Base-by-base conservation (phyloP, 2,329 filamentous ascomycete genomes). In the Aspergillus vadensis region DNA sequence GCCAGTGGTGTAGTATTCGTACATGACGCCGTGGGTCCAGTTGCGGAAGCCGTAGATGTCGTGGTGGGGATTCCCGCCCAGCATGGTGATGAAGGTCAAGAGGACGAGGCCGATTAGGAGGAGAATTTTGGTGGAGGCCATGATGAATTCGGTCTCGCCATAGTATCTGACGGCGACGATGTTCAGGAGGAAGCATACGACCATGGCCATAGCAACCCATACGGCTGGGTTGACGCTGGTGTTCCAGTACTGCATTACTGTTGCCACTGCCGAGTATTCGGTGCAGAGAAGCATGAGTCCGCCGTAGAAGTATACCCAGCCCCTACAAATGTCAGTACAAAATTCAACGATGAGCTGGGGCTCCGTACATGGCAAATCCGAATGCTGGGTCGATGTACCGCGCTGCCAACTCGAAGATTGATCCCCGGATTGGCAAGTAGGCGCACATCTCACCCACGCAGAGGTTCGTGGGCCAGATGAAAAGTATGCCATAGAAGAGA, bases 71-170 rank as follows among this genome's bases (percentile, higher is more conserved):
- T 93, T 93, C 2, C 89, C 91, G 7, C 91, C 91, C 1, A 94
- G 80, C 87, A 93, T 92, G 63, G 88, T 87, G 65, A 95, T 83
- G 70, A 95, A 91, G 4, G 91, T 93, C 76, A 91, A 91, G 61
- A 86, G 67, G 64, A 91, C 82, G 39, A 92, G 81, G 1, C 85
- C 88, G 41, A 91, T 76, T 57, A 91, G 87, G 39, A 91, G 80
- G 1, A 91, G 66, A 3, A 91, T 83, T 69, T 92, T 91, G 51
- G 86, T 87, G 1, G 89, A 76, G 0, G 90, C 87, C 48, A 87
- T 85, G 72, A 84, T 80, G 70, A 95, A 94, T 71, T 94, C 91
- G 2, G 85, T 84, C 72, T 91, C 88, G 41, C 89, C 89, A 59
- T 90, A 91, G 80, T 83, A 90, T 66, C 86, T 82, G 10, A 91